phyloP scores from a whole-genome alignment of 2,329 filamentous ascomycete genomes.

The Penicillium expansum region DNA sequence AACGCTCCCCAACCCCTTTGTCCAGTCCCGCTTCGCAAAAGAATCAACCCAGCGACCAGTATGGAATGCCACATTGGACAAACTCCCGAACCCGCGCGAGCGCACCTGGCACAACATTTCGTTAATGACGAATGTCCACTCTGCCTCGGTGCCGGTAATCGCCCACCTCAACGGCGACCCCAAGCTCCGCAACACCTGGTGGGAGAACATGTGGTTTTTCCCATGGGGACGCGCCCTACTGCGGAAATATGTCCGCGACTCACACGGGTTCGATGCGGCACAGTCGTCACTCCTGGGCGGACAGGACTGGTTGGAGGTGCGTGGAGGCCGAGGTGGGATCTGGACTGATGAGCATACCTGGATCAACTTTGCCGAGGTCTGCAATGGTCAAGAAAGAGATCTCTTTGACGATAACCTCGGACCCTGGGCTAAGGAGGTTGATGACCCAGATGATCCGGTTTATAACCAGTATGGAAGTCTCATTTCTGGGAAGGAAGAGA shows the following conservation, averaged over 20 bases:
- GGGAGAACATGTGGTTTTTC: conserved; percentile 51
- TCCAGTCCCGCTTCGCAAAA: conserved; percentile 28
- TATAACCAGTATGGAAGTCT: conserved; percentile 42
- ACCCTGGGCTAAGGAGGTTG: conserved; percentile 38
- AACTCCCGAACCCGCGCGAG: conserved; percentile 40
- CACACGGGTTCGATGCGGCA: conserved; percentile 43
- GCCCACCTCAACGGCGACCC: conserved; percentile 42
- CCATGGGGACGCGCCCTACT: conserved; percentile 50
- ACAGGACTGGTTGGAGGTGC: conserved; percentile 49
- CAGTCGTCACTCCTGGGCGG: conserved; percentile 47
- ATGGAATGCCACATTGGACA: conserved; percentile 43
- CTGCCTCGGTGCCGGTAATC: conserved; percentile 47
- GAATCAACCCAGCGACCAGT: conserved; percentile 30
- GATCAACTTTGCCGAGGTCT: conserved; percentile 51
- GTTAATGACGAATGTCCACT: conserved; percentile 50
- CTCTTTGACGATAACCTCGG: conserved; percentile 51
- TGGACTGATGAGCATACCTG: conserved; percentile 54
- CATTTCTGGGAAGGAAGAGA: conserved; percentile 34
- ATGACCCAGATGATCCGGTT: conserved; percentile 31
- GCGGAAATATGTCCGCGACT: conserved; percentile 48
- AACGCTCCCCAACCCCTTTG: conserved; percentile 34
- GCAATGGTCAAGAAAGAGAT: conserved; percentile 43
- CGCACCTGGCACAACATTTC: conserved; percentile 45
- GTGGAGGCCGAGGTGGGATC: conserved; percentile 53
- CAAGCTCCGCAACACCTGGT: conserved; percentile 36